Base-by-base conservation (phyloP, 495 filamentous ascomycete species). In the Penicillium silybi region DNA sequence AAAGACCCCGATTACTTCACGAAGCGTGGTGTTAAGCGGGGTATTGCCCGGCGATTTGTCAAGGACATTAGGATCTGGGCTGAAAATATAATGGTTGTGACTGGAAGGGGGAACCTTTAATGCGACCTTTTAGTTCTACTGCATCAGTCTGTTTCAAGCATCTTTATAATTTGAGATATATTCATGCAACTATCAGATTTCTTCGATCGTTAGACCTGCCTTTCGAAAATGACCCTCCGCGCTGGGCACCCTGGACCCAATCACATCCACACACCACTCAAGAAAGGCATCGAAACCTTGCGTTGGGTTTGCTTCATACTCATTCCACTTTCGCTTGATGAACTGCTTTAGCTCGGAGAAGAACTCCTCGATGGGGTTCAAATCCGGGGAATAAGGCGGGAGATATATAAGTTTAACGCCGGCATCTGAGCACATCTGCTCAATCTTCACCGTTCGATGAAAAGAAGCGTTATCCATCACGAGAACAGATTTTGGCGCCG, bases 401-500 rank as follows among this genome's bases (percentile, higher is more conserved):
- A 65, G 29, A 42, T 63, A 75, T 22, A 71, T 16, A 6, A 74
- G 48, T 41, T 62, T 69, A 1, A 77, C 71, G 18, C 74, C 67
- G 25, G 67, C 63, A 25, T 63, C 53, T 13, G 39, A 40, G 48
- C 62, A 76, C 52, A 73, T 53, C 26, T 69, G 44, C 43, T 70
- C 38, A 16, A 74, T 56, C 35, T 54, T 38, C 10, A 68, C 57
- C 4, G 55, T 61, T 49, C 59, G 59, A 56, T 78, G 58, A 44
- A 75, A 69, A 19, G 69, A 72, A 17, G 67, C 64, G 61, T 78
- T 75, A 44, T 78, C 75, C 63, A 74, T 75, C 18, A 78, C 48
- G 23, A 78, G 43, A 7, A 77, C 71, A 8, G 67, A 74, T 32
- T 67, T 71, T 18, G 58, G 68, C 41, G 68, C 62, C 2, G 67